phyloP scores from a whole-genome alignment of 108 stramenopile species.

The Skeletonema costatum region DNA sequence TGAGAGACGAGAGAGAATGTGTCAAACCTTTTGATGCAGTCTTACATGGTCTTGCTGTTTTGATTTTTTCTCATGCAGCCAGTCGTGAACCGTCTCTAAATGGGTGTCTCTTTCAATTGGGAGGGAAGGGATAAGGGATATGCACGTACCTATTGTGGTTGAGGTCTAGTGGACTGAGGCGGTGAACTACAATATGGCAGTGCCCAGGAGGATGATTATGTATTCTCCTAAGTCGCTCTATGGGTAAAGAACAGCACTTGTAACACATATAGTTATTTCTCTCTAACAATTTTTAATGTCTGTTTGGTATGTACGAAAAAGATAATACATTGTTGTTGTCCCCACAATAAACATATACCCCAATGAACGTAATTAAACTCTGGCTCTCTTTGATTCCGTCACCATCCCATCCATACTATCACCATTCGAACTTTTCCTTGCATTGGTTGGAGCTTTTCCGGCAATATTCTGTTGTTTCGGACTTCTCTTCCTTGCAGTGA shows the following conservation, averaged over 20 bases:
- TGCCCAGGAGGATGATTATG: no score
- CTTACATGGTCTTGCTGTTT: no score
- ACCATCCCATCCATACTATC: background rate
- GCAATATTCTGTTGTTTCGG: constrained; percentile 16
- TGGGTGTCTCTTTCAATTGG: no score
- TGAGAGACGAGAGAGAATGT: no score
- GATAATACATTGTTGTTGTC: background rate
- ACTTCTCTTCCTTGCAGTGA: constrained; percentile 69
- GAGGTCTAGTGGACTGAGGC: no score
- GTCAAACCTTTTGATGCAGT: no score
- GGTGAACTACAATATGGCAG: no score
- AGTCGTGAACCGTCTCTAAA: no score
- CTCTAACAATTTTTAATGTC: background rate
- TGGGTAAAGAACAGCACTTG: background rate
- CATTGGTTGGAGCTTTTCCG: background rate
- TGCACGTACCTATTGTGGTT: no score
- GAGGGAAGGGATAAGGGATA: no score
- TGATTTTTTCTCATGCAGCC: no score
- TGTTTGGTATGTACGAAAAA: background rate
- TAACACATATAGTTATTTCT: background rate
- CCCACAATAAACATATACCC: background rate
- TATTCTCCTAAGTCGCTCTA: no score
- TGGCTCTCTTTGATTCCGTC: background rate
- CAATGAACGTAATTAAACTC: background rate
- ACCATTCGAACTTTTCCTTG: background rate